A percentile compares a stretch with the other conserved stretches of the same genome.
These are phyloP conservation scores for Glycine tomentella DNA, from an alignment of 306 rosid genomes.

Conservation along the genomic window DNA sequence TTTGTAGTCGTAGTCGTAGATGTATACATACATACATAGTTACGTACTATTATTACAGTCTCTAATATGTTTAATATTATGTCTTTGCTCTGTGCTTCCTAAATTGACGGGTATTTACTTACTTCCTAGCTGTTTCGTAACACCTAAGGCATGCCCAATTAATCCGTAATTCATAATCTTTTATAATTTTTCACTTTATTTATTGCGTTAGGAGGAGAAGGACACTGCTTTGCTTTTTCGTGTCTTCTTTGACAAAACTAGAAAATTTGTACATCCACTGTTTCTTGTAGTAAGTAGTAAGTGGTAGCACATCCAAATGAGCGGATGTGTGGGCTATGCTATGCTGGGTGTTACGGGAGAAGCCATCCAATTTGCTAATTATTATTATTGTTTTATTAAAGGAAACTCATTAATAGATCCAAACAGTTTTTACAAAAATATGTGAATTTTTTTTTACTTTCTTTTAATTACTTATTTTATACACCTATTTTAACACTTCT, in stretches of 20 bases:
- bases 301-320: no score
- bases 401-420: background rate
- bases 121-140: constrained; percentile 24
- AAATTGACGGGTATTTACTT: constrained; percentile 10
- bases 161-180: constrained; percentile 37
- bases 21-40: background rate
- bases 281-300: background rate
- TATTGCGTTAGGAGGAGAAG: constrained; percentile 33
- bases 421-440: background rate
- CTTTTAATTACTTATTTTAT: no score
- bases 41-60: no score
- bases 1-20: background rate
- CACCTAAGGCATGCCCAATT: constrained; percentile 38
- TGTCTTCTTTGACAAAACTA: background rate
- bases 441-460: no score
- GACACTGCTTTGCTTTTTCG: background rate
- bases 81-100: background rate
- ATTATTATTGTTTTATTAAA: background rate
- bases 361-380: constrained; percentile 21
- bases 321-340: background rate
- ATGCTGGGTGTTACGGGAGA: constrained; percentile 2
- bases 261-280: background rate
- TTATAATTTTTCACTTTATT: constrained; percentile 5
- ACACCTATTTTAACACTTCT: no score
- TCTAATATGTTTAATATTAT: no score